A percentile compares a stretch with the other conserved stretches of the same genome.
These are phyloP conservation scores for Penicillium roqueforti DNA, from an alignment of 495 filamentous ascomycete genomes.

Conservation along the genomic window DNA sequence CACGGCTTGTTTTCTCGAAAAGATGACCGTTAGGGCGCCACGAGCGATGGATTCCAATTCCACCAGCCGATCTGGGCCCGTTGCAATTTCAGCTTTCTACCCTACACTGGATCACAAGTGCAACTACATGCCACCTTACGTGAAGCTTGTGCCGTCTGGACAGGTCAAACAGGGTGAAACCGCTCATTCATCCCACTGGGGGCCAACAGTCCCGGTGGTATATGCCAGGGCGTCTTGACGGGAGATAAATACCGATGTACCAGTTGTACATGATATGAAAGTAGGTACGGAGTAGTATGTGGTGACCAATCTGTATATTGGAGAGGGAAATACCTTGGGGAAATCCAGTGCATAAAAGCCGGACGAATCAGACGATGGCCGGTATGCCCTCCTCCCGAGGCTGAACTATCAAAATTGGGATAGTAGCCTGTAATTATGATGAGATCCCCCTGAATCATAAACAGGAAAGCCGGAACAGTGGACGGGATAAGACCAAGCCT, in stretches of 20 bases:
- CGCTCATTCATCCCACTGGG: not conserved
- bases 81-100: constrained; percentile 1
- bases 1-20: not conserved
- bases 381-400: not conserved
- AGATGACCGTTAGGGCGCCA: constrained; percentile 3
- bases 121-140: constrained; percentile 13
- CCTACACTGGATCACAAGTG: constrained; percentile 18
- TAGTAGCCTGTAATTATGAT: constrained; percentile 2
- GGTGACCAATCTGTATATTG: not conserved
- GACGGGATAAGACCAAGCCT: not conserved
- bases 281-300: not conserved
- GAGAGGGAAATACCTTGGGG: constrained; percentile 1
- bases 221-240: constrained; percentile 15
- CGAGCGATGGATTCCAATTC: constrained; percentile 6
- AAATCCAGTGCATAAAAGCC: constrained; percentile 11
- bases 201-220: constrained; percentile 2
- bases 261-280: not conserved
- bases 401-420: constrained; percentile 22
- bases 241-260: constrained; percentile 9
- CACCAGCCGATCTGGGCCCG: constrained; percentile 8
- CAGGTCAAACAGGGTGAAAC: constrained; percentile 9
- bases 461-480: constrained; percentile 1
- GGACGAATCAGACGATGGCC: constrained; percentile 18
- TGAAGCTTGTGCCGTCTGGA: not conserved
- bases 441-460: constrained; percentile 17